Evolutionary conservation across 2,329 filamentous ascomycete genomes (phyloP).

Genomic region (Furcasterigmium sp.): DNA sequence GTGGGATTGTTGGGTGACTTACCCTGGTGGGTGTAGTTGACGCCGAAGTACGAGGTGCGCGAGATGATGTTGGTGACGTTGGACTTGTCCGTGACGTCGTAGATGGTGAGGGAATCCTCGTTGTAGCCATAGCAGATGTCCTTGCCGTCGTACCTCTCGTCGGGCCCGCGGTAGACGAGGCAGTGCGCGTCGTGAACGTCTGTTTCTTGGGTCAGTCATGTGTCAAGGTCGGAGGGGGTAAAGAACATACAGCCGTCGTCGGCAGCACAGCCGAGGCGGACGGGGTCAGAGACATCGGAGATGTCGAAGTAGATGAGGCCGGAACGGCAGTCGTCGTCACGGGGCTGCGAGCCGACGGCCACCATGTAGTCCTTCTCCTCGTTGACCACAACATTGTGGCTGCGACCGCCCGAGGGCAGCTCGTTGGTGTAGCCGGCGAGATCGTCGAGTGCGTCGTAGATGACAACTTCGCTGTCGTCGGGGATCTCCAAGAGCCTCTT

Average conservation of each 20-base stretch:
- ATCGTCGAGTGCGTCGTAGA: slow-evolving; percentile 22
- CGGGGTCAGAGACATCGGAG: slow-evolving; percentile 45
- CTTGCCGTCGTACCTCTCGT: slow-evolving; percentile 36
- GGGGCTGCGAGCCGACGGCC: slow-evolving; percentile 37
- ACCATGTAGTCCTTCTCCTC: slow-evolving; percentile 42
- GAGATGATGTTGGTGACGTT: slow-evolving; percentile 38
- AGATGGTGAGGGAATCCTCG: slow-evolving; percentile 45
- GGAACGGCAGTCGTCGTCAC: slow-evolving; percentile 32
- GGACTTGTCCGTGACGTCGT: slow-evolving; percentile 46
- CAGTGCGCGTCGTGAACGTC: slow-evolving; percentile 57
- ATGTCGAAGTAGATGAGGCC: slow-evolving; percentile 56
- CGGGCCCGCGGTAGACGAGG: slow-evolving; percentile 47
- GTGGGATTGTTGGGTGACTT: too few species aligned
- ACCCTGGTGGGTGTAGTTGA: slow-evolving; percentile 55
- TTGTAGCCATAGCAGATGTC: slow-evolving; percentile 56
- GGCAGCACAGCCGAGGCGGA: slow-evolving; percentile 45
- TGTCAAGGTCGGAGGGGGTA: too few species aligned
- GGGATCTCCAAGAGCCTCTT: slow-evolving; percentile 42
- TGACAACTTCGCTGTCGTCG: slow-evolving; percentile 27
- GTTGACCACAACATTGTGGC: slow-evolving; percentile 45
- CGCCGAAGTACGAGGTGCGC: slow-evolving; percentile 50
- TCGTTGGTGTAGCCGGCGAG: slow-evolving; percentile 25
- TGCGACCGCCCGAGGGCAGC: slow-evolving; percentile 16
- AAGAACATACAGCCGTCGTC: slow-evolving; percentile 44
- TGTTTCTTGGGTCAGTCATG: too few species aligned